Conservation (phyloP, 2,329 filamentous ascomycete genomes). For the Remersonia thermophila region DNA sequence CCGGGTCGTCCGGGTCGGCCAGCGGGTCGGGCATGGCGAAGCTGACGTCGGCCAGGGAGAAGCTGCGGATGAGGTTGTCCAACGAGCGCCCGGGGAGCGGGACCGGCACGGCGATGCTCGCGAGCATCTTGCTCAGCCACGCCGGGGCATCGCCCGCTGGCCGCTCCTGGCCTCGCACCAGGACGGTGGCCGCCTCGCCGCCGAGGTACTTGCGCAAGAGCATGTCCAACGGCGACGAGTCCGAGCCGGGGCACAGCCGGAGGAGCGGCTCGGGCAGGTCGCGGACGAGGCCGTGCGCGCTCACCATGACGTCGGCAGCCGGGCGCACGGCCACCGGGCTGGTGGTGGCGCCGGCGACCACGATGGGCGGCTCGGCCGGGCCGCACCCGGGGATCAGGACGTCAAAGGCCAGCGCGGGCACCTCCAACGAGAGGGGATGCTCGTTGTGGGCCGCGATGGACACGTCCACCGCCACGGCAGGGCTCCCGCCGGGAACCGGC, state of each 20-base stretch:
- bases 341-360: conserved; percentile 65
- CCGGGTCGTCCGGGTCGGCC: conserved; percentile 61
- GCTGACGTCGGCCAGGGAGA: conserved; percentile 72
- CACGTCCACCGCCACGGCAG: conserved; percentile 69
- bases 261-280: conserved; percentile 64
- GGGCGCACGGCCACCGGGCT: conserved; percentile 55
- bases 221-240: conserved; percentile 71
- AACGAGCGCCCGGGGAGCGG: conserved; percentile 73
- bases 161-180: conserved; percentile 65
- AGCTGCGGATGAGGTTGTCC: conserved; percentile 75
- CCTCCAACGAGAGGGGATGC: conserved; percentile 62
- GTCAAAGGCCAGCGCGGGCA: conserved; percentile 74
- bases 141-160: conserved; percentile 55
- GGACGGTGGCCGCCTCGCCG: conserved; percentile 66
- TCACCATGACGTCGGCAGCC: conserved; percentile 51
- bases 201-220: conserved; percentile 72
- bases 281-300: conserved; percentile 59
- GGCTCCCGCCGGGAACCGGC: conserved; percentile 36
- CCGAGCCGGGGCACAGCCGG: conserved; percentile 59
- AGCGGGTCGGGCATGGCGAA: conserved; percentile 74
- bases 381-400: conserved; percentile 76
- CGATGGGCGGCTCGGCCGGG: conserved; percentile 58
- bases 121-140: conserved; percentile 73
- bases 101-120: conserved; percentile 70
- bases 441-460: conserved; percentile 60